These are phyloP conservation scores for Suhomyces choctaworum DNA, from an alignment of 1,139 yeast species.

Conservation along the genomic window DNA sequence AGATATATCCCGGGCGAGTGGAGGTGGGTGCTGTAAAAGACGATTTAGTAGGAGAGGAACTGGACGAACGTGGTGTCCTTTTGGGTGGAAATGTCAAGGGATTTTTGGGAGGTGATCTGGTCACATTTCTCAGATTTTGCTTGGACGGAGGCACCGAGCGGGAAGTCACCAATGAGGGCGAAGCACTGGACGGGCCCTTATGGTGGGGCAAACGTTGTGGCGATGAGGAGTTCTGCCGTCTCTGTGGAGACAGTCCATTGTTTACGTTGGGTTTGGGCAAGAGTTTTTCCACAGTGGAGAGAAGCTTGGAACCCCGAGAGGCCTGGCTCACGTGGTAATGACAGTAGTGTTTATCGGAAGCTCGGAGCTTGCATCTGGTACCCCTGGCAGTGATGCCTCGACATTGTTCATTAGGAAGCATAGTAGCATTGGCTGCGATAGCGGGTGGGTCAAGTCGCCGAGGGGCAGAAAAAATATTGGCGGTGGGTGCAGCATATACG, in stretches of 20 bases:
- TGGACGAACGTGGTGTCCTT: not conserved
- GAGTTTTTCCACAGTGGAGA: too few relatives aligned
- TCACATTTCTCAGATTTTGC: too few relatives aligned
- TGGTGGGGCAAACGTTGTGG: too few relatives aligned
- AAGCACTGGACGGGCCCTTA: too few relatives aligned
- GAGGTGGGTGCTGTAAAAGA: not conserved
- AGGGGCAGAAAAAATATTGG: too few relatives aligned
- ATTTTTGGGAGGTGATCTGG: not conserved
- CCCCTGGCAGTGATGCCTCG: constrained; percentile 35
- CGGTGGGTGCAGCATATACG: too few relatives aligned
- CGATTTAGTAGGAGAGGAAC: not conserved
- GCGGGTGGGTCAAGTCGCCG: too few relatives aligned
- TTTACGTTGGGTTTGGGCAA: too few relatives aligned
- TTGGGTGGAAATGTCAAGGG: not conserved
- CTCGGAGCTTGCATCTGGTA: constrained; percentile 27
- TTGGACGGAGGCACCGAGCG: too few relatives aligned
- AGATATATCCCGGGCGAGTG: constrained; percentile 43
- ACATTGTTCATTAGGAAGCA: constrained; percentile 25
- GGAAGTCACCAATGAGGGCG: too few relatives aligned
- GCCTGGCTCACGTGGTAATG: constrained; percentile 24
- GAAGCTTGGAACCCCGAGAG: not conserved
- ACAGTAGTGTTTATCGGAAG: constrained; percentile 28
- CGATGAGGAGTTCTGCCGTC: too few relatives aligned
- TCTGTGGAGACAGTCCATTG: too few relatives aligned
- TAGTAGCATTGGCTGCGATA: not conserved